These are phyloP conservation scores for Fusarium abutilonis DNA, from an alignment of 2,329 filamentous ascomycete species.

Conservation along the genomic window DNA sequence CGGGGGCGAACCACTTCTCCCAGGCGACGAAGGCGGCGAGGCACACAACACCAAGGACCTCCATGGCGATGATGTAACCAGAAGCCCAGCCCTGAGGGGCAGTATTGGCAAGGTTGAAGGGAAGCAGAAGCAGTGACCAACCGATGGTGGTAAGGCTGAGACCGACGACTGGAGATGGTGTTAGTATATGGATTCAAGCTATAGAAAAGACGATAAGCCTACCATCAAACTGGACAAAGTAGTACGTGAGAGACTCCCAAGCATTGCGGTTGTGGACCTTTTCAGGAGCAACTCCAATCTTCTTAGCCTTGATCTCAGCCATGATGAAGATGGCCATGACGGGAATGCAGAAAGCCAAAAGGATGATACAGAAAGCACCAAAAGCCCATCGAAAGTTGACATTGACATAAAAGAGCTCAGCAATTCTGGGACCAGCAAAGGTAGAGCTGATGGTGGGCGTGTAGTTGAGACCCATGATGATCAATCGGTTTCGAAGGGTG, in stretches of 20 bases:
- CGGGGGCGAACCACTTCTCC: slow-evolving; percentile 28
- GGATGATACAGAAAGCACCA: slow-evolving; percentile 70
- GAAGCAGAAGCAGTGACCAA: slow-evolving; percentile 13
- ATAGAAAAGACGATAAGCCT: neutral
- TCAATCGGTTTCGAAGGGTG: slow-evolving; percentile 54
- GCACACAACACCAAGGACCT: slow-evolving; percentile 15
- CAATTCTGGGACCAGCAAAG: slow-evolving; percentile 56
- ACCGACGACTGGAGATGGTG: slow-evolving; percentile 7
- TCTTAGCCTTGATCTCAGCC: slow-evolving; percentile 44
- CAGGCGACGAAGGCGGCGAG: slow-evolving; percentile 59
- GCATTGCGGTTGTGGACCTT: slow-evolving; percentile 7
- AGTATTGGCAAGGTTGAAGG: slow-evolving; percentile 23
- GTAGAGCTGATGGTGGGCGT: slow-evolving; percentile 58
- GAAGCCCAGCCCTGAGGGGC: slow-evolving; percentile 23
- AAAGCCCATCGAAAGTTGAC: slow-evolving; percentile 61
- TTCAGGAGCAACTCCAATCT: slow-evolving; percentile 5
- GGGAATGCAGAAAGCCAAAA: slow-evolving; percentile 59
- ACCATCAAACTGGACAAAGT: slow-evolving; percentile 27
- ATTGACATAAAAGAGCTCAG: slow-evolving; percentile 51
- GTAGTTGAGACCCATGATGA: slow-evolving; percentile 55
- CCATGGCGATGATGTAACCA: slow-evolving; percentile 29
- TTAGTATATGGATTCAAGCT: neutral
- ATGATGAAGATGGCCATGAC: slow-evolving; percentile 50
- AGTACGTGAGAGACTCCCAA: slow-evolving; percentile 5
- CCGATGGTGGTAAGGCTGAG: slow-evolving; percentile 11